Base-by-base conservation (phyloP, 2,329 filamentous ascomycete genomes). In the Pseudopyrenochaeta lycopersici region DNA sequence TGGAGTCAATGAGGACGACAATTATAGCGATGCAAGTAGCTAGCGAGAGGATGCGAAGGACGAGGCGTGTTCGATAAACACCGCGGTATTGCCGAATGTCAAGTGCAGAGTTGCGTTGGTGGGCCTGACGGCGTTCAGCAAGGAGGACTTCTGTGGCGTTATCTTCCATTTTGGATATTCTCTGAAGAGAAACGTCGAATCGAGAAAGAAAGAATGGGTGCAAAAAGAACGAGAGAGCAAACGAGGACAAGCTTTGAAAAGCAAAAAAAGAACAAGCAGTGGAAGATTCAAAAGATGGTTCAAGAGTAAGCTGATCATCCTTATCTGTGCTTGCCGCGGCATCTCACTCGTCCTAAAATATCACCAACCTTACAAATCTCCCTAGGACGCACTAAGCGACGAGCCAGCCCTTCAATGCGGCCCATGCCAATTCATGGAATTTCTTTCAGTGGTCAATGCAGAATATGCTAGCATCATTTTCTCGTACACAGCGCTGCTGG, bases 61-160 rank as follows among this genome's bases (percentile, higher is more conserved):
- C 20, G n/a, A 61, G 33, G 10, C 60, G 58, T 20, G 59, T 53
- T 31, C 54, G 52, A 17, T 62, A 63, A 20, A 58, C 38, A 4
- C 48, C 29, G 17, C 62, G 54, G 18, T 53, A 45, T 35, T 60
- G 45, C 45, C 49, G 54, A 29, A 58, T 41, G 15, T 61, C 52
- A 6, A 51, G 51, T 17, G 44, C 40, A 9, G 49, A 49, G 12
- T 39, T 48, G 15, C 49, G 52, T 35, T 40, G 33, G 20, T 58
- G 48, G 4, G 49, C 44, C 29, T 56, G 49, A 21, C 54, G 52
- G 21, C 44, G 49, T 18, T 54, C 54, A 11, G 51, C 43, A 18
- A 61, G 44, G 7, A 55, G 29, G 44, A 54, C 44, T 10, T 58
- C 52, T 2, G 54, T 46, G 17, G 39, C 49, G n/a, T 54, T 54